Evolutionary conservation across 225 moss, liverwort and hornwort genomes (phyloP), one percentile per base, ranked within the genome.

Genomic region (Takakia lepidozioides): DNA sequence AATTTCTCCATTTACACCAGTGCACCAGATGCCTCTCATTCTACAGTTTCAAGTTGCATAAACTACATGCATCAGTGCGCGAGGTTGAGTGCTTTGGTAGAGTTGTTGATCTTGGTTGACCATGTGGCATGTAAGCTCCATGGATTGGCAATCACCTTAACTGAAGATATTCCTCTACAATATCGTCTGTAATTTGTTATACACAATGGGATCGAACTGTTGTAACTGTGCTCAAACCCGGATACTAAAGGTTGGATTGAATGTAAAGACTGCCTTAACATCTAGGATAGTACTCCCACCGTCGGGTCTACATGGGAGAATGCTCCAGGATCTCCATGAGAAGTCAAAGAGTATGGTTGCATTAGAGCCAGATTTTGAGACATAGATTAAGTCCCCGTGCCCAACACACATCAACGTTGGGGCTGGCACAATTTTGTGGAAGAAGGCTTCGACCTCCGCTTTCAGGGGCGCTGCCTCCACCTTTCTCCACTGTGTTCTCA

Each of bases 331-430:
- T 34, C 61, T 59, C 43, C 51, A 56, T 49, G 57, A 32, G 8
- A 52, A 50, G 54, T 80, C 61, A 27, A 63, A 61, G 17, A 68
- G 9, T 9, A 70, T 34, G 11, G 30, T 49, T 18, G 54, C 53
- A 42, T 64, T 66, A 20, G 49, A 60, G 24, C 54, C 50, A 3
- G 69, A 58, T 54, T 46, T 70, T 43, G 70, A 17, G 10, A 74
- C 61, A 21, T 66, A 74, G 57, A 74, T 74, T 9, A 64, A 17
- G 42, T 58, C 32, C 19, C 54, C 61, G 54, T 55, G 60, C 17
- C 74, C 74, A 20, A 60, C 67, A 49, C 70, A 80, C 27, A 74
- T 49, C 26, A 80, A 64, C 21, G 79, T 42, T 10, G 67, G 63
- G 3, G 67, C 67, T 56, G 67, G 70, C 2, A 72, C 62, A 25